Percentiles rank a stretch among this genome's conserved stretches.
These are phyloP conservation scores for Collybia mongolica DNA, from an alignment of 768 basidiomycete genomes.

Conservation along the genomic window DNA sequence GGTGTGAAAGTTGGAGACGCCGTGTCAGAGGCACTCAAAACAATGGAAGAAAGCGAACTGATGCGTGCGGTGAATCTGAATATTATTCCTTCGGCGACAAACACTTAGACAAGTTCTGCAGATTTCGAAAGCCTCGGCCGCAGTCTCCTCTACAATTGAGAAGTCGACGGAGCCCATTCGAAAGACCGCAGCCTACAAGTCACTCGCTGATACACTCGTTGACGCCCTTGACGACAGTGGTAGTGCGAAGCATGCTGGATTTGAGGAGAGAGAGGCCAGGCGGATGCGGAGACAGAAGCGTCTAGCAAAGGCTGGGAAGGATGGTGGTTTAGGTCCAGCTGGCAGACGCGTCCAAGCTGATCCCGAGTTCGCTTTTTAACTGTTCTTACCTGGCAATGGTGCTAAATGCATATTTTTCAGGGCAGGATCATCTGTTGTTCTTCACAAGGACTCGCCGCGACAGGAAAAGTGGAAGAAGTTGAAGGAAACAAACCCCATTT, in stretches of 20 bases:
- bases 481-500: slow-evolving; percentile 77
- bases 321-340: slow-evolving; percentile 49
- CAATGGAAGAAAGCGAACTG: slow-evolving; percentile 93
- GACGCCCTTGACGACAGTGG: slow-evolving; percentile 95
- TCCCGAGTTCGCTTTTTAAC: slow-evolving; percentile 63
- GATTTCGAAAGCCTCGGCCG: slow-evolving; percentile 85
- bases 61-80: slow-evolving; percentile 68
- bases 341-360: slow-evolving; percentile 62
- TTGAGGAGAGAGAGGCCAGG: slow-evolving; percentile 92
- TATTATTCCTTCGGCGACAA: background rate
- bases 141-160: slow-evolving; percentile 82
- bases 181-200: slow-evolving; percentile 93
- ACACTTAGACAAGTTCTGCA: slow-evolving; percentile 23
- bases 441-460: slow-evolving; percentile 79
- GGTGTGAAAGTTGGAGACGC: slow-evolving; percentile 95
- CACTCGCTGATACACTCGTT: slow-evolving; percentile 81
- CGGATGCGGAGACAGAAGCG: slow-evolving; percentile 77
- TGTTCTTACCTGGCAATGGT: background rate
- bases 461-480: slow-evolving; percentile 80
- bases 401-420: slow-evolving; percentile 34
- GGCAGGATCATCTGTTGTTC: slow-evolving; percentile 82
- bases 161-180: slow-evolving; percentile 96
- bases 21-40: slow-evolving; percentile 85
- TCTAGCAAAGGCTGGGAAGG: slow-evolving; percentile 81
- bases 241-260: slow-evolving; percentile 92